Conservation (phyloP, 805 yeast genomes). For the Lipomyces lipofer region DNA sequence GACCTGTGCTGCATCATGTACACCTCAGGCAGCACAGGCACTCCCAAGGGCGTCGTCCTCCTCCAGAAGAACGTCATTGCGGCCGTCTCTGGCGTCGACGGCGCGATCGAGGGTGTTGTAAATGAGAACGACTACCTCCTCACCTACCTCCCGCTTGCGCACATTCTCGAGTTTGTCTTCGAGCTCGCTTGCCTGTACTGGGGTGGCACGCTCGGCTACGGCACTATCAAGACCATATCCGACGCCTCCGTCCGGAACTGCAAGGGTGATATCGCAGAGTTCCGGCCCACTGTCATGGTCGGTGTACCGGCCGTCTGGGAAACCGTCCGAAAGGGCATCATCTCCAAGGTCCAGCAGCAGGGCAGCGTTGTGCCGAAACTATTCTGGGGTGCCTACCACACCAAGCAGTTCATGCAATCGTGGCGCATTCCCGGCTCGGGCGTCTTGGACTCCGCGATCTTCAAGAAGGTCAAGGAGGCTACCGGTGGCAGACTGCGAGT, state of each 20-base stretch:
- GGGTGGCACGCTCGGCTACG: constrained; percentile 91
- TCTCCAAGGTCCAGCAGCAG: constrained; percentile 67
- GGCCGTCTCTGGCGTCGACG: constrained; percentile 80
- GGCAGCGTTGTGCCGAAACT: constrained; percentile 70
- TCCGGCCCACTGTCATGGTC: constrained; percentile 91
- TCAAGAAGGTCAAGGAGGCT: constrained; percentile 86
- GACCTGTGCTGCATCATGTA: constrained; percentile 78
- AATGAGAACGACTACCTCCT: constrained; percentile 67
- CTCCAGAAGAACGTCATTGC: constrained; percentile 70
- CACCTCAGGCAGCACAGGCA: constrained; percentile 84
- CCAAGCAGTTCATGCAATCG: constrained; percentile 63
- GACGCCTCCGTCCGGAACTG: constrained; percentile 81
- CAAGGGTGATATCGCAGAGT: constrained; percentile 80
- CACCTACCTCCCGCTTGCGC: constrained; percentile 93
- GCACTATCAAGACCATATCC: constrained; percentile 85
- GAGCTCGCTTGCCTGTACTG: constrained; percentile 79
- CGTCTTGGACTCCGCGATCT: constrained; percentile 68
- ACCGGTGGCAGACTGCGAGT: constrained; percentile 86
- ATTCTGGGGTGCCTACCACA: constrained; percentile 84
- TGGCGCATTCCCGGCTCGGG: constrained; percentile 73
- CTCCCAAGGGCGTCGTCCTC: constrained; percentile 80
- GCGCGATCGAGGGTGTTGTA: constrained; percentile 55
- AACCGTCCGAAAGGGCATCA: constrained; percentile 86
- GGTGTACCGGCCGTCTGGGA: constrained; percentile 99
- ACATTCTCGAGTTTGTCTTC: constrained; percentile 88